Evolutionary conservation across 345 rosid species (phyloP).

Genomic region (Brassica nigra): DNA sequence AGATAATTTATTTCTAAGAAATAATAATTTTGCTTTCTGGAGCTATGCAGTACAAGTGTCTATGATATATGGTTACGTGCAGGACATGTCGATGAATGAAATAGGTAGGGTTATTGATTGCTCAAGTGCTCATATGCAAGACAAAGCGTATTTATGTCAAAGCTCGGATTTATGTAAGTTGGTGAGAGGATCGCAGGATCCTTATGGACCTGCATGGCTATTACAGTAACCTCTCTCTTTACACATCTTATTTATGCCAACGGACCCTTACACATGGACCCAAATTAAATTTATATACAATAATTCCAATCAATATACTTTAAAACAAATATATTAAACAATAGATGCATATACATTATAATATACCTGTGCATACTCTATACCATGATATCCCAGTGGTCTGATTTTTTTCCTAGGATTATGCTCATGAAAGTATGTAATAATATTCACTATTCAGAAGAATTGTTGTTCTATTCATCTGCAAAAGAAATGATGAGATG

Average conservation of each 20-base stretch:
- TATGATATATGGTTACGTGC: constrained; percentile 15
- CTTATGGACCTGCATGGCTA: constrained; percentile 43
- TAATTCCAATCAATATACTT: background rate
- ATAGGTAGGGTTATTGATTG: constrained; percentile 31
- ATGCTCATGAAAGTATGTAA: too few relatives aligned
- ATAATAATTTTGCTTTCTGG: background rate
- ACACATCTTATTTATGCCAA: constrained; percentile 17
- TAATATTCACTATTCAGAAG: too few relatives aligned
- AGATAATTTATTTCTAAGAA: background rate
- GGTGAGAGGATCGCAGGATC: constrained; percentile 43
- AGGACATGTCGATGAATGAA: constrained; percentile 18
- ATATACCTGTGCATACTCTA: too few relatives aligned
- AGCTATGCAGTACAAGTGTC: constrained; percentile 9
- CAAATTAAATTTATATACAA: background rate
- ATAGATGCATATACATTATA: too few relatives aligned
- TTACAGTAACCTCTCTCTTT: constrained; percentile 28
- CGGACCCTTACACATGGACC: constrained; percentile 33
- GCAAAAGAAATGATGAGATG: too few relatives aligned
- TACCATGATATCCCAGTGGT: too few relatives aligned
- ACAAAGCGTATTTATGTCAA: constrained; percentile 31
- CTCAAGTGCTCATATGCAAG: constrained; percentile 34
- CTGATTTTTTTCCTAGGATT: too few relatives aligned
- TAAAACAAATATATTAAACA: too few relatives aligned
- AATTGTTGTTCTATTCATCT: too few relatives aligned
- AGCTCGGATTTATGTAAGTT: constrained; percentile 36